A percentile compares a stretch with the other conserved stretches of the same genome.
phyloP scores from a whole-genome alignment of 2,329 filamentous ascomycete genomes.

The Penicillium fuscoglaucum region DNA sequence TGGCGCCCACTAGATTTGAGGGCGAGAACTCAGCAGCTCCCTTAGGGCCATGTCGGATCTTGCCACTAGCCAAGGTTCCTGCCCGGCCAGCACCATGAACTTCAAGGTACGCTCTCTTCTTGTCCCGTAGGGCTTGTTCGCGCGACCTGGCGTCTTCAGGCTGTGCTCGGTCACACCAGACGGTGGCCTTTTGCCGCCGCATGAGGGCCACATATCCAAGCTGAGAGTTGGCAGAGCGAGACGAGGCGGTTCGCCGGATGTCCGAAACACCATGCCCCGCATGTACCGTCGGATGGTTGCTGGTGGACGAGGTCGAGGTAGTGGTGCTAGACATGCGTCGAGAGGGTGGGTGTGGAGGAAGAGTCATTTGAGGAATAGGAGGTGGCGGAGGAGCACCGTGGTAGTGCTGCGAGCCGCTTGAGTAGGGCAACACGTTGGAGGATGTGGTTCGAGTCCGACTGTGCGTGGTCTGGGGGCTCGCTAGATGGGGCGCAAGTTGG shows the following conservation, averaged over 20 bases:
- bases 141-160: slow-evolving; percentile 82
- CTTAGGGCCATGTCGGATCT: slow-evolving; percentile 86
- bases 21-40: slow-evolving; percentile 76
- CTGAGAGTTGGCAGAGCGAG: slow-evolving; percentile 66
- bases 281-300: slow-evolving; percentile 31
- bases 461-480: slow-evolving; percentile 29
- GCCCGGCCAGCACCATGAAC: slow-evolving; percentile 66
- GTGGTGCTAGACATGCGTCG: slow-evolving; percentile 44
- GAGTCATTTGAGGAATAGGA: slow-evolving; percentile 30
- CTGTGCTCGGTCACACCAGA: slow-evolving; percentile 95
- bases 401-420: slow-evolving; percentile 29
- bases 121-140: slow-evolving; percentile 82
- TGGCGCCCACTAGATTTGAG: slow-evolving; percentile 71
- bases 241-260: slow-evolving; percentile 73
- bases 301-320: slow-evolving; percentile 43
- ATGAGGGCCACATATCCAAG: slow-evolving; percentile 94
- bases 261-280: slow-evolving; percentile 35
- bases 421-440: slow-evolving; percentile 34
- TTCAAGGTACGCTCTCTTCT: slow-evolving; percentile 80
- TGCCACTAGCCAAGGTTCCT: slow-evolving; percentile 67
- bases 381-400: slow-evolving; percentile 27
- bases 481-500: slow-evolving; percentile 30
- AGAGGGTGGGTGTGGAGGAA: slow-evolving; percentile 29
- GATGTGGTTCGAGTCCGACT: slow-evolving; percentile 45
- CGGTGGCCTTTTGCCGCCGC: slow-evolving; percentile 93